phyloP scores from a whole-genome alignment of 371 early-diverging fungal genomes.

The Lichtheimia ornata region DNA sequence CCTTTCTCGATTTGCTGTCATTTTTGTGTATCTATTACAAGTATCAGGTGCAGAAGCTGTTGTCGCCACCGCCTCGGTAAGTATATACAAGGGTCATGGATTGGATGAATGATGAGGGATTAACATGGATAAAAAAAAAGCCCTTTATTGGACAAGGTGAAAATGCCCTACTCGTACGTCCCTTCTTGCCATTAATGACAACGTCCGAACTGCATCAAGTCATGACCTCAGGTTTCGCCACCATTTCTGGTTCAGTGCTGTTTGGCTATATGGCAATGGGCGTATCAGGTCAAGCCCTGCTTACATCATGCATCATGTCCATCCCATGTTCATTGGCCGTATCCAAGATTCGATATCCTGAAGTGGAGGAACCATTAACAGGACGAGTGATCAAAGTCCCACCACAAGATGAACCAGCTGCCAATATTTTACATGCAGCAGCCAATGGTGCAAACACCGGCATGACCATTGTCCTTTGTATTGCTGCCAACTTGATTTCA shows the following conservation, averaged over 20 bases:
- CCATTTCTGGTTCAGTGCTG: conserved; percentile 91
- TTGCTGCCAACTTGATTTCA: conserved; percentile 76
- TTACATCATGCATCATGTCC: conserved; percentile 92
- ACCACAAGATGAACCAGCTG: conserved; percentile 33
- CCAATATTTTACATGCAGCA: conserved; percentile 82
- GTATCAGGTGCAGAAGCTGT: conserved; percentile 89
- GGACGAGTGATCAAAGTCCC: conserved; percentile 56
- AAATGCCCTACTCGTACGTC: conserved; percentile 80
- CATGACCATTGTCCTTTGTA: conserved; percentile 74
- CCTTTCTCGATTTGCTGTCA: conserved; percentile 66
- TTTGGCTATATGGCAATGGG: conserved; percentile 73
- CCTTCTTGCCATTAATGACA: conserved; percentile 86
- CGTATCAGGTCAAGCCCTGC: conserved; percentile 63
- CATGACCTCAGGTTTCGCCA: conserved; percentile 93
- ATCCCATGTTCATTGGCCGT: conserved; percentile 86
- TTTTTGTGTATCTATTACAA: conserved; percentile 72
- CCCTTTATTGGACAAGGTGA: conserved; percentile 86
- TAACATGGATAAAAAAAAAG: conserved; percentile 3
- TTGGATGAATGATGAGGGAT: neutral
- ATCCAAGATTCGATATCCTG: conserved; percentile 81
- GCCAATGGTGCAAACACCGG: conserved; percentile 88
- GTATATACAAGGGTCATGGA: neutral
- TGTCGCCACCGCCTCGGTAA: conserved; percentile 80
- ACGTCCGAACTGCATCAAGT: conserved; percentile 83
- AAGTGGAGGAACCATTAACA: conserved; percentile 78